Base-by-base conservation (phyloP, 2,329 filamentous ascomycete species). In the Phialophora chinensis region DNA sequence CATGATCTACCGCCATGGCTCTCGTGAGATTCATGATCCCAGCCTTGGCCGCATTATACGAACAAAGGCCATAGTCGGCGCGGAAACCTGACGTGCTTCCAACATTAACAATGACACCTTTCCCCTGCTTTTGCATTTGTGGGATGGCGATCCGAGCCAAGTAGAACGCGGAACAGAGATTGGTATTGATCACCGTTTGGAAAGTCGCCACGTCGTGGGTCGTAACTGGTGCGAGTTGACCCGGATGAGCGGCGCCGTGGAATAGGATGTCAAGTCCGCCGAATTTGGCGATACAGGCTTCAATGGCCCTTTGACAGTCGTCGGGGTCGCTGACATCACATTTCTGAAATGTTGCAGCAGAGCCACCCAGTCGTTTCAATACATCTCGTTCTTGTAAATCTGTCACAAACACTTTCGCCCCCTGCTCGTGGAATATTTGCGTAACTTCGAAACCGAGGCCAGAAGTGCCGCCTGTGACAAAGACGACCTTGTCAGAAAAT, bases 141-240 rank as follows among this genome's bases (percentile, higher is more conserved):
- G 97, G 93, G 92, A 97, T 27, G 6, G 59, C 66, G n/a, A 61
- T 42, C 6, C 63, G 58, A 3, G 63, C 57, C 20, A 68, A 54
- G 50, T 68, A 68, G 54, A 68, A 65, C 3, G 56, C 35, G 3
- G 23, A 33, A 54, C 58, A 68, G 3, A 68, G 42, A 49, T 68
- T 66, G n/a, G 66, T 66, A 35, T 59, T 60, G 59, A 97, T 92
- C 53, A 93, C 93, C 86, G 97, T 96, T 78, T 97, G 93, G 80
- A 97, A 97, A 83, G 96, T 94, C 77, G 87, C 88, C 69, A 96
- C 91, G 3, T 93, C 97, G 71, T 96, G 82, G 74, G 97, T 92
- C 31, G 47, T 20, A 1, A 60, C 60, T 17, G 60, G 63, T 14
- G 35, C 23, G 1, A 64, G 35, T 17, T 49, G 44, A 20, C 42